Conservation (phyloP, 805 yeast species). For the Starmerella floris region DNA sequence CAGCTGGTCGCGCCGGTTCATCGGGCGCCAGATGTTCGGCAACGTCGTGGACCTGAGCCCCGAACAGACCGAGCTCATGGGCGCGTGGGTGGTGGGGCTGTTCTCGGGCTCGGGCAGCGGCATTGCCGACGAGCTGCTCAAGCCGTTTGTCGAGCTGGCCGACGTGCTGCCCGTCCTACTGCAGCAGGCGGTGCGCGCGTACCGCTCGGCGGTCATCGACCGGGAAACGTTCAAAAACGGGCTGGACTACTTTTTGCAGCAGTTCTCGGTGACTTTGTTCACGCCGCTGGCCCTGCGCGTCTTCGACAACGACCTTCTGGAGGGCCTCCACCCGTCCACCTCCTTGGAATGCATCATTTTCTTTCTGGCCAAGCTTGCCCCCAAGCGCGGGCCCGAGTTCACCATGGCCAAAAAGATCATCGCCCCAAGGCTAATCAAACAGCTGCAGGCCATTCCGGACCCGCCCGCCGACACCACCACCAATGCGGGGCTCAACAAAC, state of each 20-base stretch:
- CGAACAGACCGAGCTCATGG: constrained; percentile 28
- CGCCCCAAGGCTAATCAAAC: neutral
- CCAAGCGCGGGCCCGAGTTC: constrained; percentile 1
- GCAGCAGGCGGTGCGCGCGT: constrained; percentile 55
- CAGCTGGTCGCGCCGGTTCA: constrained; percentile 5
- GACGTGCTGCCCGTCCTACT: constrained; percentile 56
- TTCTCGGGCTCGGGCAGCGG: constrained; percentile 76
- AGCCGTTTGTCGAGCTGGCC: constrained; percentile 50
- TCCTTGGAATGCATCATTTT: constrained; percentile 13
- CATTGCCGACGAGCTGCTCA: constrained; percentile 51
- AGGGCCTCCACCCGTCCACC: constrained; percentile 11
- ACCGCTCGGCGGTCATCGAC: constrained; percentile 42
- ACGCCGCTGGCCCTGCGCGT: constrained; percentile 41
- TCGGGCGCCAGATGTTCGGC: constrained; percentile 2
- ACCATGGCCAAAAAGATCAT: constrained; percentile 3
- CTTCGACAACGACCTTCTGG: constrained; percentile 32
- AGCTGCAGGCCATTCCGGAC: neutral
- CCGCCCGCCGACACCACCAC: neutral
- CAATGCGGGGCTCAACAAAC: neutral
- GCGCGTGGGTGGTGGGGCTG: constrained; percentile 68
- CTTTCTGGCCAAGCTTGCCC: constrained; percentile 5
- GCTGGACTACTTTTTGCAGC: constrained; percentile 73
- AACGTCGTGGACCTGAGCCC: constrained; percentile 2
- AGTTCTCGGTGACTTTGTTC: constrained; percentile 49
- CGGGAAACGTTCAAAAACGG: constrained; percentile 57